Evolutionary conservation across 1,284 basidiomycete species (phyloP), one percentile per base, ranked within the genome.

Genomic region (Leccinum fuscescens): DNA sequence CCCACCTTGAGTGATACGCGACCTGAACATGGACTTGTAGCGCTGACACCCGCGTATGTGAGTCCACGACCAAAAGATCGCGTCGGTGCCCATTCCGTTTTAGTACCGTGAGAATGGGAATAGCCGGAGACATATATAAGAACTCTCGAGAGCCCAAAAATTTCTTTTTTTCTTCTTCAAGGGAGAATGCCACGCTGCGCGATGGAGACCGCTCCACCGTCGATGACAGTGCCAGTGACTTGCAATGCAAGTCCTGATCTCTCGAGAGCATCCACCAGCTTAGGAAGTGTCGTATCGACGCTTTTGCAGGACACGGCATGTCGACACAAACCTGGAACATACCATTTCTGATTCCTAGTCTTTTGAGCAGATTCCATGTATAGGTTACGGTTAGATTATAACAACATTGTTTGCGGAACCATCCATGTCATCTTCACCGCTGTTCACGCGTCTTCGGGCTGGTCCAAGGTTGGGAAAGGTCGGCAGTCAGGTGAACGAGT

Each of bases 231-330:
- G 79, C 79, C 79, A 80, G 79, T 77, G 78, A 79, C 74, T 74
- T 69, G 33, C 55, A 59, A 55, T 48, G 60, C 64, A 71, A 71
- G 74, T 78, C 77, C 79, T 78, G 69, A 67, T 74, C 78, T 80
- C 77, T 74, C 77, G 59, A 80, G 78, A 80, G 54, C 35, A 70
- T 66, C 15, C 56, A 70, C 72, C 79, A 79, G 79, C 73, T 61
- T 81, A 80, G 79, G 79, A 80, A 80, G 79, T 81, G 79, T 79
- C 78, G 78, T 78, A 68, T 79, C 70, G 77, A 77, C 79, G 69
- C 27, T 67, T 67, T 69, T 67, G 62, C 48, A 79, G 78, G 76
- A 76, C 69, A 71, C 77, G 79, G 78, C 79, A 81, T 79, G 79
- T 79, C 78, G 79, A 81, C 75, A 78, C 73, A 61, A 76, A 62